phyloP scores from a whole-genome alignment of 768 basidiomycete species.

The Tricholoma furcatifolium region DNA sequence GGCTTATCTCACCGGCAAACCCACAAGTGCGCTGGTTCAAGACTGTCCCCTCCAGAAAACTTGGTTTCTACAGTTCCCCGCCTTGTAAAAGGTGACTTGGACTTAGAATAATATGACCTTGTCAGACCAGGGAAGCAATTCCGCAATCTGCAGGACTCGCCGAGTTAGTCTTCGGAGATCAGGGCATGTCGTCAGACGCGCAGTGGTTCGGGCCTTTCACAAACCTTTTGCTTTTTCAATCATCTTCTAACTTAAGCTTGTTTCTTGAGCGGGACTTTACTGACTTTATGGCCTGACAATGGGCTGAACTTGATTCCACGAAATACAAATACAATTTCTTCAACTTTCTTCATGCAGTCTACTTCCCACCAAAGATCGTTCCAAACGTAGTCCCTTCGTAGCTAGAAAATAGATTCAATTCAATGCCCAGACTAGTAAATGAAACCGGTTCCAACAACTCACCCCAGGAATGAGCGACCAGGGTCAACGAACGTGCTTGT shows the following conservation, averaged over 20 bases:
- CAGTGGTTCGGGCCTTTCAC: conserved; percentile 69
- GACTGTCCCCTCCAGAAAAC: conserved; percentile 94
- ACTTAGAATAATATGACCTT: conserved; percentile 84
- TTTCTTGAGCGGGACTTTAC: no score
- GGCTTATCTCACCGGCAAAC: conserved; percentile 59
- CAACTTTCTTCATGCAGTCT: not conserved
- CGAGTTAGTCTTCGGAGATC: conserved; percentile 93
- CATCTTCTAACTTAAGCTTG: not conserved
- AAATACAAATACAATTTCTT: not conserved
- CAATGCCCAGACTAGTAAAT: not conserved
- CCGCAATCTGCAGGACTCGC: conserved; percentile 83
- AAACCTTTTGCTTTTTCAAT: conserved; percentile 62
- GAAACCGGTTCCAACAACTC: conserved; percentile 13
- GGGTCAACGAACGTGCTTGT: conserved; percentile 50
- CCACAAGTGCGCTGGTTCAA: conserved; percentile 89
- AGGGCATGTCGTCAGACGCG: conserved; percentile 86
- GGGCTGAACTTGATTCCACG: not conserved
- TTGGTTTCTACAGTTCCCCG: conserved; percentile 77
- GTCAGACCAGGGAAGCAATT: conserved; percentile 92
- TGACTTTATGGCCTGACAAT: no score
- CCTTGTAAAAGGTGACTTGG: conserved; percentile 57
- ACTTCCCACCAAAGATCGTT: conserved; percentile 35
- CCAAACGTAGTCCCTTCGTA: conserved; percentile 45
- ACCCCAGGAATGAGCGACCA: conserved; percentile 49
- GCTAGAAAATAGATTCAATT: conserved; percentile 21